These are phyloP conservation scores for Picea abies DNA, from an alignment of 83 land plant genomes.

Conservation along the genomic window DNA sequence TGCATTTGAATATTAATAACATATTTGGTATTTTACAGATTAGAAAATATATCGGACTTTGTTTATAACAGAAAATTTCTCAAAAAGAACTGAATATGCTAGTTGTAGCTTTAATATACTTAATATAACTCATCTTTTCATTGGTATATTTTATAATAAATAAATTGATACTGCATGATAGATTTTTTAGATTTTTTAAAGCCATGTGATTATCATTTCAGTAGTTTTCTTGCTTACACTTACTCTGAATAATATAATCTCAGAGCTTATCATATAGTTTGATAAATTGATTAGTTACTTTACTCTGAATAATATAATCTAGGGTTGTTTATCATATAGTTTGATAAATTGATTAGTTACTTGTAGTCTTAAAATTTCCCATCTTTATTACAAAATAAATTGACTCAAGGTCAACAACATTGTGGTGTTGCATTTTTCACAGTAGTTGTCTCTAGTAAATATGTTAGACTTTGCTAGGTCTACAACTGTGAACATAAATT, in stretches of 20 bases:
- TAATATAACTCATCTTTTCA: neutral
- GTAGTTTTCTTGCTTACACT: neutral
- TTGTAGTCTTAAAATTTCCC: neutral
- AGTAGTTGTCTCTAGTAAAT: neutral
- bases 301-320: too few relatives aligned
- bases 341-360: neutral
- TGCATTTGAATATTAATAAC: neutral
- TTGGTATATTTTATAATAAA: neutral
- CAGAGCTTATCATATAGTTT: neutral
- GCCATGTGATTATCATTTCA: neutral
- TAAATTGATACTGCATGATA: neutral
- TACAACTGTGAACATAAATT: too few relatives aligned
- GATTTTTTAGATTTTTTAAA: neutral
- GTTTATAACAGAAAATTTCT: constrained; percentile 57
- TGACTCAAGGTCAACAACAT: neutral
- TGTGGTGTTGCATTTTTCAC: neutral
- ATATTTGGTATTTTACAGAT: constrained; percentile 33
- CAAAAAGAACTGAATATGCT: constrained; percentile 59
- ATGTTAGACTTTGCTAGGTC: neutral
- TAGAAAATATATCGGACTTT: constrained; percentile 65
- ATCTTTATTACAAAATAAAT: neutral
- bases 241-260: neutral
- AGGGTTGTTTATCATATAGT: neutral
- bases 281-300: neutral
- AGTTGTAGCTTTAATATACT: constrained; percentile 69